phyloP scores from a whole-genome alignment of 75 land plant species.

The Adiantum capillusveneris region DNA sequence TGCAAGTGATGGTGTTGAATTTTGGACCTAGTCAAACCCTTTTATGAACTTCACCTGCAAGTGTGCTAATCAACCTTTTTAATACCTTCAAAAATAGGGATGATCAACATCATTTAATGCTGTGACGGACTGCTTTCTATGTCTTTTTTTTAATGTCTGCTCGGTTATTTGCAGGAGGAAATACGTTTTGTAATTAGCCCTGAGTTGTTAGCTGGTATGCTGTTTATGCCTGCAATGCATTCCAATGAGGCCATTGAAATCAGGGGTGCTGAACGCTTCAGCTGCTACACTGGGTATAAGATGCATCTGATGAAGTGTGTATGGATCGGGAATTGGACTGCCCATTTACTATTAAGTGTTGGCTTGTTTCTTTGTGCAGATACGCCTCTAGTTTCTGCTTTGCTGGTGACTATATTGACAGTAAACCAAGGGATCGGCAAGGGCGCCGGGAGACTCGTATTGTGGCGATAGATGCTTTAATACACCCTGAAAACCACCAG shows the following conservation, averaged over 20 bases:
- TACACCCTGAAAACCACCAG: constrained; percentile 47
- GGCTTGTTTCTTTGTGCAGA: constrained; percentile 29
- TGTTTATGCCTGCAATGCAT: constrained; percentile 79
- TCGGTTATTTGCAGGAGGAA: constrained; percentile 96
- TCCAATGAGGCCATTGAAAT: constrained; percentile 88
- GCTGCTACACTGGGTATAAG: constrained; percentile 62
- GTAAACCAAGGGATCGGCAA: constrained; percentile 39
- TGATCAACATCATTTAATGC: too few relatives aligned
- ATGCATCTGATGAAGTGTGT: too few relatives aligned
- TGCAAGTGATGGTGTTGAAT: too few relatives aligned
- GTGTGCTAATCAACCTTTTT: too few relatives aligned
- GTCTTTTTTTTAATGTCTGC: too few relatives aligned
- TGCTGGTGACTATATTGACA: constrained; percentile 63
- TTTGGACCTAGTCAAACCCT: too few relatives aligned
- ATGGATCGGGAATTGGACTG: too few relatives aligned
- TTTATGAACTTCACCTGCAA: too few relatives aligned
- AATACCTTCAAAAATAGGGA: too few relatives aligned
- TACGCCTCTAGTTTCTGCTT: constrained; percentile 77
- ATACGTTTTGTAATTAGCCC: constrained; percentile 90
- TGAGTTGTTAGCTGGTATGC: constrained; percentile 80
- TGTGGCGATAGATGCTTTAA: constrained; percentile 87
- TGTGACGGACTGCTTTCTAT: too few relatives aligned
- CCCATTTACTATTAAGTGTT: too few relatives aligned
- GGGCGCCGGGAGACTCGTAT: constrained; percentile 72
- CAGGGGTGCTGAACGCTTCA: constrained; percentile 76